These are phyloP conservation scores for Ensete glaucum DNA, from an alignment of 176 grass and related monocot genomes.

Conservation along the genomic window DNA sequence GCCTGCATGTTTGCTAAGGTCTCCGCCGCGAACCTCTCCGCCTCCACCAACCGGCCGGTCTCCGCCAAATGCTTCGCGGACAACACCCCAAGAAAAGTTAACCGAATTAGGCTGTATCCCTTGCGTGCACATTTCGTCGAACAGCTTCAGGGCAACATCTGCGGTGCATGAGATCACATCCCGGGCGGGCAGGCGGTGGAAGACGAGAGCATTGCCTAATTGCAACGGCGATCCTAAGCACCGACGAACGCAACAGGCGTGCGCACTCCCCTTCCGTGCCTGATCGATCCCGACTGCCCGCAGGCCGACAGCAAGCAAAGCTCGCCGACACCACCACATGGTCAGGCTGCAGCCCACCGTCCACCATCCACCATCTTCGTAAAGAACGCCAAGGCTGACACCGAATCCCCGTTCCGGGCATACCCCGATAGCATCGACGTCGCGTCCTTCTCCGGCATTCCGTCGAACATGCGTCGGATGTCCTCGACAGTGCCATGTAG, in stretches of 20 bases:
- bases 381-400: conserved; percentile 39
- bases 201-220: conserved; percentile 52
- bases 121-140: conserved; percentile 36
- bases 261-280: conserved; percentile 38
- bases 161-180: conserved; percentile 79
- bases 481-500: conserved; percentile 33
- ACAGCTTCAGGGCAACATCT: conserved; percentile 40
- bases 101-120: conserved; percentile 38
- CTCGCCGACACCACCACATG: conserved; percentile 66
- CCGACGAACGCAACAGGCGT: conserved; percentile 35
- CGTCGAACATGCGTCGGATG: conserved; percentile 48
- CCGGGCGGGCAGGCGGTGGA: conserved; percentile 29
- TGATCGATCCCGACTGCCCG: conserved; percentile 40
- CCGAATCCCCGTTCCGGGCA: conserved; percentile 30
- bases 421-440: conserved; percentile 72
- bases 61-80: conserved; percentile 76
- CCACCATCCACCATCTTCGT: conserved; percentile 42
- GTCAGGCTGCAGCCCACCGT: conserved; percentile 28
- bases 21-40: conserved; percentile 51
- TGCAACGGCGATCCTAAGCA: conserved; percentile 23
- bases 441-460: conserved; percentile 46
- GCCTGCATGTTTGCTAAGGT: conserved; percentile 79
- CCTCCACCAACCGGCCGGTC: conserved; percentile 37
- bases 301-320: conserved; percentile 37
- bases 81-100: conserved; percentile 63